Evolutionary conservation across 1,284 basidiomycete genomes (phyloP).

Genomic region (Mycena citricolor): DNA sequence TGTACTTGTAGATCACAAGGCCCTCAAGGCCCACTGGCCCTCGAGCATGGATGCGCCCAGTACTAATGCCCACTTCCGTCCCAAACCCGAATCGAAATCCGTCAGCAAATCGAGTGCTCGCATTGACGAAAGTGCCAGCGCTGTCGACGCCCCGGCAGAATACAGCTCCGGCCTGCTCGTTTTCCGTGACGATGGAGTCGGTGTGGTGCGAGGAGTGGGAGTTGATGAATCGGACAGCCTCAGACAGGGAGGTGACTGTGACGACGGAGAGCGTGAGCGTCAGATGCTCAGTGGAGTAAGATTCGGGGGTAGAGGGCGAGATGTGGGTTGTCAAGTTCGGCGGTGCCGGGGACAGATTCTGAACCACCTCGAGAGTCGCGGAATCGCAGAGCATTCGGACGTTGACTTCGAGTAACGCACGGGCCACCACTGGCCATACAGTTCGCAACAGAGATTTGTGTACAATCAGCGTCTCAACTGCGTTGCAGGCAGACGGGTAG

Average conservation of each 20-base stretch:
- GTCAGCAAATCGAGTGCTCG: slow-evolving; percentile 94
- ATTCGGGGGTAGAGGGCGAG: slow-evolving; percentile 51
- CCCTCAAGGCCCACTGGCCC: slow-evolving; percentile 97
- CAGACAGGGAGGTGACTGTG: slow-evolving; percentile 65
- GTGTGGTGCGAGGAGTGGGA: slow-evolving; percentile 94
- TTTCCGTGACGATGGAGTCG: slow-evolving; percentile 90
- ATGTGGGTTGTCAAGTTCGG: slow-evolving; percentile 50
- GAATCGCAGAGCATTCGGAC: slow-evolving; percentile 84
- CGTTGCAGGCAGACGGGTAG: slow-evolving; percentile 97
- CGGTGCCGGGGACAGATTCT: slow-evolving; percentile 33
- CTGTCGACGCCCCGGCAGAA: slow-evolving; percentile 91
- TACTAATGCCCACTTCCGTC: slow-evolving; percentile 97
- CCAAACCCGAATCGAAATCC: slow-evolving; percentile 97
- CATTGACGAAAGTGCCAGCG: slow-evolving; percentile 93
- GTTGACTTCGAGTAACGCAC: slow-evolving; percentile 64
- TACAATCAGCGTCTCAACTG: slow-evolving; percentile 88
- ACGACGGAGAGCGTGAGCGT: slow-evolving; percentile 82
- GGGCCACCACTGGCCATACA: slow-evolving; percentile 81
- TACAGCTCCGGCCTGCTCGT: slow-evolving; percentile 57
- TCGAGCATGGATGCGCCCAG: slow-evolving; percentile 93
- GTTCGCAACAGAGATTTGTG: slow-evolving; percentile 71
- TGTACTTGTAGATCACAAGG: slow-evolving; percentile 93
- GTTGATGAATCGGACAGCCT: slow-evolving; percentile 91
- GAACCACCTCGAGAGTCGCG: slow-evolving; percentile 55
- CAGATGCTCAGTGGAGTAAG: slow-evolving; percentile 90